Conservation (phyloP, 163 green algal species). For the Chlorella variabilis region DNA sequence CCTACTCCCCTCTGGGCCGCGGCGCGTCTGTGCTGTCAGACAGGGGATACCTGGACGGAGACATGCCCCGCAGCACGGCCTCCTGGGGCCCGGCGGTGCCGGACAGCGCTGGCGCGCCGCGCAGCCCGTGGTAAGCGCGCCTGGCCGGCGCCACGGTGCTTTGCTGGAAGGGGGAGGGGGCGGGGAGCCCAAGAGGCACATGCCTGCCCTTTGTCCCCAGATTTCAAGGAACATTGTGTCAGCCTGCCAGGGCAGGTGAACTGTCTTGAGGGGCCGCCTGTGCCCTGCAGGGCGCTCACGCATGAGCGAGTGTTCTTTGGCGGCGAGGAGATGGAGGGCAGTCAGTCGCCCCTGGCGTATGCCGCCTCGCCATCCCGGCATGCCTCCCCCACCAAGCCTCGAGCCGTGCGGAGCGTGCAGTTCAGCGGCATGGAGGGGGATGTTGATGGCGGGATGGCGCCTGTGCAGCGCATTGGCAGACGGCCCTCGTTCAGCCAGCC, state of each 20-base stretch:
- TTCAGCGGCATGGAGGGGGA: neutral
- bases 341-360: neutral
- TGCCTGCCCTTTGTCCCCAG: too few species aligned
- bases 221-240: too few species aligned
- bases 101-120: neutral
- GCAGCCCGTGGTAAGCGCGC: constrained; percentile 24
- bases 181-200: too few species aligned
- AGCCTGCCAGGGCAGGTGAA: too few species aligned
- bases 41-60: neutral
- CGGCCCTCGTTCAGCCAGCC: neutral
- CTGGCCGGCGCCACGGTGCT: too few species aligned
- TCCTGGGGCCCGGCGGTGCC: neutral
- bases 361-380: neutral
- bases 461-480: constrained; percentile 7
- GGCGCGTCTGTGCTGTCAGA: constrained; percentile 17
- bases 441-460: neutral
- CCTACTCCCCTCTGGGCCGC: constrained; percentile 1
- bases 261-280: neutral
- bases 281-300: neutral
- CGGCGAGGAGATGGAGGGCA: neutral
- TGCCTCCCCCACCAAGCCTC: neutral
- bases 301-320: neutral
- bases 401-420: neutral
- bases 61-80: neutral
- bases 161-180: neutral